Base-by-base conservation (phyloP, 441 rosid genomes). In the California macrophylla region DNA sequence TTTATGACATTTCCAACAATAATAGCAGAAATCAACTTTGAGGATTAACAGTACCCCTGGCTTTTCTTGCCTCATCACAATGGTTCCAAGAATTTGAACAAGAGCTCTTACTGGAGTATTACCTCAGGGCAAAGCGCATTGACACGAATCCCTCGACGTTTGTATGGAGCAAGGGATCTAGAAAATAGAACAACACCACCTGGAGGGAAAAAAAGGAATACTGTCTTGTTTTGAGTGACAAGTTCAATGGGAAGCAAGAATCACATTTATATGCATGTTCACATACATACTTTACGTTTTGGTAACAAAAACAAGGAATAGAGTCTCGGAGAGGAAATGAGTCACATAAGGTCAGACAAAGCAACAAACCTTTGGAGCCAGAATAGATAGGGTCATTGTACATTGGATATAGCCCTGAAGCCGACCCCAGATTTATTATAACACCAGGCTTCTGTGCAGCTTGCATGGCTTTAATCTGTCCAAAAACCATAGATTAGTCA, bases 41-140 rank as follows among this genome's bases (percentile, higher is more conserved):
- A 24, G 64, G 30, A 58, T 58, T 58, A 58, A 58, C 24, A 58
- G 16, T 58, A 58, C 25, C 30, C 24, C 3, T 23, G 29, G 64
- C 64, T 23, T 42, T 24, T 9, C 62, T 20, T 58, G 3, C 3
- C 30, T 58, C 30, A 12, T 25, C 29, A 58, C 4, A 58, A 23
- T 24, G 29, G 26, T 24, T 58, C 15, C 16, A 58, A 58, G 64
- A 58, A 58, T 58, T 20, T 54, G 64, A 58, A 64, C 28, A 23
- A 60, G 16, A 68, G 34, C 42, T 47, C 63, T 72, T 29, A 6
- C 13, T 66, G 42, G 42, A 66, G 30, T 66, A 79, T 77, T 78
- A 95, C 99, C 97, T 95, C 99, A 30, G 99, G 99, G 84, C 98
- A 95, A 80, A 95, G 95, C 71, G 85, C 99, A 76, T 95, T 95